Conservation (phyloP, 2,329 filamentous ascomycete species). For the Thielaviopsis ethacetica region DNA sequence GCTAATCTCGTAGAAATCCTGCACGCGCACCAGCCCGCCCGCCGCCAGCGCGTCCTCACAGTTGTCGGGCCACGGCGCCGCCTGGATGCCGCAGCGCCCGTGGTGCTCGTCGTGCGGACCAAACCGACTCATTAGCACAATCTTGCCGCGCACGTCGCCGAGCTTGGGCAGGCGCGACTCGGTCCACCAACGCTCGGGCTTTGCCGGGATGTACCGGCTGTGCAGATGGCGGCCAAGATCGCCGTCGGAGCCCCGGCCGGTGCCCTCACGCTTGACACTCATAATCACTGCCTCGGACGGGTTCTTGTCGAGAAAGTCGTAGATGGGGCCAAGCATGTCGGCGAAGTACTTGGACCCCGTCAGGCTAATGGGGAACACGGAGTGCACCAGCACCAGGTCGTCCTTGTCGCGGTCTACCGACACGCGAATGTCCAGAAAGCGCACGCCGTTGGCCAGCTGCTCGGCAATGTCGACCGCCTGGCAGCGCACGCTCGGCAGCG, state of each 20-base stretch:
- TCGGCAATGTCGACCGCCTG: constrained; percentile 62
- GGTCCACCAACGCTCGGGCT: constrained; percentile 56
- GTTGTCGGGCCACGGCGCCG: constrained; percentile 70
- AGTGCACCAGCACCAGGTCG: constrained; percentile 69
- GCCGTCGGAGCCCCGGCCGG: constrained; percentile 62
- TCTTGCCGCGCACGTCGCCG: constrained; percentile 62
- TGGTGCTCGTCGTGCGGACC: constrained; percentile 39
- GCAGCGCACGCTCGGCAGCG: constrained; percentile 83
- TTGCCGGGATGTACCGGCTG: constrained; percentile 48
- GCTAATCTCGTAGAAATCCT: constrained; percentile 86
- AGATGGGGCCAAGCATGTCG: constrained; percentile 52
- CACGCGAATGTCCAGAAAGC: constrained; percentile 86
- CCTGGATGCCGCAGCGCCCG: constrained; percentile 39
- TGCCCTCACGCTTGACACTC: constrained; percentile 80
- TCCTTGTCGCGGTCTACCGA: constrained; percentile 37
- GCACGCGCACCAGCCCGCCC: constrained; percentile 63
- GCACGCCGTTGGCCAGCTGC: constrained; percentile 78
- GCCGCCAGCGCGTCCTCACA: constrained; percentile 55
- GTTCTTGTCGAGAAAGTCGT: constrained; percentile 60
- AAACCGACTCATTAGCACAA: constrained; percentile 75
- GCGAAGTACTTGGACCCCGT: constrained; percentile 66
- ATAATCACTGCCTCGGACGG: constrained; percentile 72
- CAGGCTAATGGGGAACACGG: constrained; percentile 74
- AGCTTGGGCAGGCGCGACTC: constrained; percentile 61
- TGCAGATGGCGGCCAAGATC: constrained; percentile 61